phyloP scores from a whole-genome alignment of 169 alveolate genomes.

The Eimeria necatrix region DNA sequence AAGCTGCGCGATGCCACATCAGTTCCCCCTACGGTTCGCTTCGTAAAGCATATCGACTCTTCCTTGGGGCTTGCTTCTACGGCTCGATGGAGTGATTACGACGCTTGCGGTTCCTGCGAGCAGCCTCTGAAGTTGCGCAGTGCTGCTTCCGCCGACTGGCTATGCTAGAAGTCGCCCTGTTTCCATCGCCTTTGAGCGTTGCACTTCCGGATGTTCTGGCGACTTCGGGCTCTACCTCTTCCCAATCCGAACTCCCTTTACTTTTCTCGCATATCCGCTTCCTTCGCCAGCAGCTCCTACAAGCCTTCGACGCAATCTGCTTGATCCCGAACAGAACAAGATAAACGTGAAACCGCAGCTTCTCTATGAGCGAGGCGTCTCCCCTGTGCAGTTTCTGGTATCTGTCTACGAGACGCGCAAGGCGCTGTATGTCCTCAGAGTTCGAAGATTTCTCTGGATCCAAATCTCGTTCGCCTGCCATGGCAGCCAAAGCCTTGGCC shows the following conservation, averaged over 20 bases:
- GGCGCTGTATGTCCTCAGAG: constrained; percentile 13
- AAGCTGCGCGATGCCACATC: constrained; percentile 6
- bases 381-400: constrained; percentile 7
- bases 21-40: not conserved
- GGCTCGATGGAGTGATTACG: not conserved
- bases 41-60: constrained; percentile 44
- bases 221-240: not conserved
- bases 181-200: not conserved
- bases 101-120: constrained; percentile 32
- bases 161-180: not conserved
- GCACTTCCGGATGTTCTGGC: not conserved
- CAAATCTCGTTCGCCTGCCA: constrained; percentile 8
- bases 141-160: constrained; percentile 26
- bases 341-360: constrained; percentile 17
- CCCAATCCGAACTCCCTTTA: constrained; percentile 7
- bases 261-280: not conserved
- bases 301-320: constrained; percentile 16
- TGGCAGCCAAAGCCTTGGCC: constrained; percentile 51
- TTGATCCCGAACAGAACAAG: constrained; percentile 53
- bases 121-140: constrained; percentile 39
- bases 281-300: not conserved
- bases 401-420: not conserved
- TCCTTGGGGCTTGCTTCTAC: not conserved
- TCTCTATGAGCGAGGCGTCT: constrained; percentile 42
- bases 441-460: not conserved